Percentiles rank a stretch among this genome's conserved stretches.
These are phyloP conservation scores for Arabidopsis hybrid DNA, from an alignment of 441 rosid genomes.

Conservation along the genomic window DNA sequence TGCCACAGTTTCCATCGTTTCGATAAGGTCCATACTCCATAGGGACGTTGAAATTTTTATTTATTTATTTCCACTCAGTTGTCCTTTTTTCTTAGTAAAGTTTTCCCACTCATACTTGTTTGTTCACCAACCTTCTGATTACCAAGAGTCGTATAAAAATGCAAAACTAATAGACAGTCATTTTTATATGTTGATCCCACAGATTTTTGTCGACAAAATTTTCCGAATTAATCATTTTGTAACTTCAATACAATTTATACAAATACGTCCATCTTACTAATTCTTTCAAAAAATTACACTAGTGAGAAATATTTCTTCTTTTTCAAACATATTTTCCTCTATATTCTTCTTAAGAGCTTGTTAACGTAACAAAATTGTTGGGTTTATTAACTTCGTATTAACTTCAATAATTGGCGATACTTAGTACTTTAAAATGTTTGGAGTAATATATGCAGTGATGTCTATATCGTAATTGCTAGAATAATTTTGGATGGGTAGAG, in stretches of 20 bases:
- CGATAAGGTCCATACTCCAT: constrained; percentile 36
- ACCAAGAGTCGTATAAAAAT: constrained; percentile 6
- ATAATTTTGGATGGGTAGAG: constrained; percentile 19
- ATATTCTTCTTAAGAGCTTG: not conserved
- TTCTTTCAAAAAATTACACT: not conserved
- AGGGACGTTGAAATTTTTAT: constrained; percentile 23
- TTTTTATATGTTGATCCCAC: constrained; percentile 14
- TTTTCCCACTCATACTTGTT: constrained; percentile 27
- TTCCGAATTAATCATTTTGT: no score
- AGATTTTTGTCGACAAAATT: not conserved
- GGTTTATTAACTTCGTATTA: not conserved
- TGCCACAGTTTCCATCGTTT: constrained; percentile 13
- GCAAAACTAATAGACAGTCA: constrained; percentile 8
- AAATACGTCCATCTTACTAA: not conserved
- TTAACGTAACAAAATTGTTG: not conserved
- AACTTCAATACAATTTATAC: not conserved
- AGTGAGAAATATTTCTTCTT: not conserved
- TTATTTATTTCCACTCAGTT: constrained; percentile 14
- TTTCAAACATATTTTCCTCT: not conserved
- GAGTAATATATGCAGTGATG: constrained; percentile 11
- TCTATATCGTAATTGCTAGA: constrained; percentile 5
- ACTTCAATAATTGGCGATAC: not conserved
- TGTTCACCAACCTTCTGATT: constrained; percentile 39
- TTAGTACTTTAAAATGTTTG: not conserved
- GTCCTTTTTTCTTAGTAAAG: constrained; percentile 12